A percentile compares a stretch with the other conserved stretches of the same genome.
Evolutionary conservation across 106 monocot genomes (phyloP).

Genomic region (Apostasia ramifera): DNA sequence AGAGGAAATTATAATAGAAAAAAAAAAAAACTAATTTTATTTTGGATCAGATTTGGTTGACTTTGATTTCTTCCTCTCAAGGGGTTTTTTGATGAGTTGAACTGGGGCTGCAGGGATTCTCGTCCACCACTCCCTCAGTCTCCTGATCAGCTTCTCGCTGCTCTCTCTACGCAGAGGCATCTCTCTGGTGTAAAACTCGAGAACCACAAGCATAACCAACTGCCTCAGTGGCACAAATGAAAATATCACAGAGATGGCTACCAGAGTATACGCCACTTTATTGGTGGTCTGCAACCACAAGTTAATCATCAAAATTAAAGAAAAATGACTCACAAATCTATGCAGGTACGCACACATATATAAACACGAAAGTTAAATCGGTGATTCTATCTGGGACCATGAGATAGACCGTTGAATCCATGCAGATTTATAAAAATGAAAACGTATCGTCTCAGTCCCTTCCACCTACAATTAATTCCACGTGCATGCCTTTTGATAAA

Average conservation of each 20-base stretch:
- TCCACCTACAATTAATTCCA: too few species aligned
- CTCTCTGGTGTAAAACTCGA: conserved; percentile 71
- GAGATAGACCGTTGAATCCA: too few species aligned
- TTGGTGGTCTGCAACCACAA: conserved; percentile 53
- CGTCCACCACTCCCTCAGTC: conserved; percentile 92
- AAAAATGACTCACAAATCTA: too few species aligned
- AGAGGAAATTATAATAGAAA: too few species aligned
- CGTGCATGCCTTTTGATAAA: too few species aligned
- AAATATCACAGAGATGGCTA: conserved; percentile 25
- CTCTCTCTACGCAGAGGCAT: conserved; percentile 81
- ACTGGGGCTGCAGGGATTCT: conserved; percentile 94
- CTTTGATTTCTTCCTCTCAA: conserved; percentile 47
- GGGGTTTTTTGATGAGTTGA: conserved; percentile 30
- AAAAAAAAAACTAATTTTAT: too few species aligned
- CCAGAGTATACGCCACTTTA: conserved; percentile 41
- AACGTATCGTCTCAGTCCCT: too few species aligned
- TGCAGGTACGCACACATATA: too few species aligned
- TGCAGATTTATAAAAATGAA: too few species aligned
- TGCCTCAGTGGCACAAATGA: conserved; percentile 47
- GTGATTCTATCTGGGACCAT: too few species aligned
- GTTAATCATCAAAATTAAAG: not conserved
- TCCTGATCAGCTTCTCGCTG: conserved; percentile 45
- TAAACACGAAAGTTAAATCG: too few species aligned
- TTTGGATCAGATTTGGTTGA: conserved; percentile 7
- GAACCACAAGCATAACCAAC: conserved; percentile 40